These are phyloP conservation scores for Thozetella sp. DNA, from an alignment of 495 filamentous ascomycete genomes.

Conservation along the genomic window DNA sequence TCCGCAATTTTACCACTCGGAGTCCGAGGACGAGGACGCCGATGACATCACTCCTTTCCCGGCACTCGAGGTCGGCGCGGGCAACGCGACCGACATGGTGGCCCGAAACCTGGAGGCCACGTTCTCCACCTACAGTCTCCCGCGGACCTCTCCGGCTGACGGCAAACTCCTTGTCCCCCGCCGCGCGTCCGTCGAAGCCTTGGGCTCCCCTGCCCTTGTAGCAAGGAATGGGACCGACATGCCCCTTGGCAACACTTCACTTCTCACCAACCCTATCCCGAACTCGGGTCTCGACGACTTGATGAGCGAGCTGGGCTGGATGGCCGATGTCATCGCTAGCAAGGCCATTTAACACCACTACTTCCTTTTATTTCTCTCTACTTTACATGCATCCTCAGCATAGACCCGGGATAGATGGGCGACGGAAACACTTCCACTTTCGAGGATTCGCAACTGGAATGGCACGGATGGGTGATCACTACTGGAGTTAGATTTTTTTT, in stretches of 20 bases:
- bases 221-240: constrained; percentile 24
- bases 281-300: constrained; percentile 42
- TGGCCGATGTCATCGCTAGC: constrained; percentile 37
- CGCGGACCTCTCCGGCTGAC: constrained; percentile 23
- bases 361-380: constrained; percentile 2
- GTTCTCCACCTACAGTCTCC: constrained; percentile 44
- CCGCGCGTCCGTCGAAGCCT: constrained; percentile 10
- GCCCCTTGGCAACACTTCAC: constrained; percentile 18
- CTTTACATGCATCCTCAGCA: no score
- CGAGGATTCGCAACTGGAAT: no score
- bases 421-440: no score
- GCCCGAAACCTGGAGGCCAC: constrained; percentile 23
- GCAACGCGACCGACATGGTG: constrained; percentile 14
- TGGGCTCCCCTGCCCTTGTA: constrained; percentile 26
- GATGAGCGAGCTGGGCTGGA: constrained; percentile 45
- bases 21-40: constrained; percentile 35
- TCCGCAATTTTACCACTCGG: constrained; percentile 43
- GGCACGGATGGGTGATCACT: no score
- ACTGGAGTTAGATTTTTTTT: no score
- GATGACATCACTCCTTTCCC: constrained; percentile 9
- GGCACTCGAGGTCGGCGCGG: background rate
- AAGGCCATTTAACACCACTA: constrained; percentile 8
- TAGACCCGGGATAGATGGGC: background rate
- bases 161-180: constrained; percentile 8
- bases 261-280: constrained; percentile 31